phyloP scores from a whole-genome alignment of 192 early-diverging fungal genomes.

The Rhizophagus prolifer region DNA sequence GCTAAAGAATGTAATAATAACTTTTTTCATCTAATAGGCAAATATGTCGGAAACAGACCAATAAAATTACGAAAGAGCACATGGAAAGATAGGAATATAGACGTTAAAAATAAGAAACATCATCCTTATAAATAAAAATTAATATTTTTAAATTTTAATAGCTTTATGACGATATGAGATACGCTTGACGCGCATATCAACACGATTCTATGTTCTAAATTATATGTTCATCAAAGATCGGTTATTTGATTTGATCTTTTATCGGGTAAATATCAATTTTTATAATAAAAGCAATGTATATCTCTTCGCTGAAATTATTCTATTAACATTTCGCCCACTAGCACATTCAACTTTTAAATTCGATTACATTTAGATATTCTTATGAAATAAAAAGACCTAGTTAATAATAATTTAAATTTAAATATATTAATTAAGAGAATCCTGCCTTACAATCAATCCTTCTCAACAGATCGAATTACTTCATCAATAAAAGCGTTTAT shows the following conservation, averaged over 20 bases:
- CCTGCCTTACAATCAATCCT: neutral
- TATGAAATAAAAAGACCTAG: too few relatives aligned
- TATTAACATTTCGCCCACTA: too few relatives aligned
- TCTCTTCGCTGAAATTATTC: too few relatives aligned
- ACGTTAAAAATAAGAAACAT: constrained; percentile 44
- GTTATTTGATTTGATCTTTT: too few relatives aligned
- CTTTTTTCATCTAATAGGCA: constrained; percentile 54
- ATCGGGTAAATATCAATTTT: too few relatives aligned
- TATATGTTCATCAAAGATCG: neutral
- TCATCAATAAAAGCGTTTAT: neutral
- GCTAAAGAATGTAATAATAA: neutral
- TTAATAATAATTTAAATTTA: too few relatives aligned
- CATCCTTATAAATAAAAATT: constrained; percentile 28
- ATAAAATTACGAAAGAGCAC: constrained; percentile 91
- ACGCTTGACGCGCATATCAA: neutral
- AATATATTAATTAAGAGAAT: neutral
- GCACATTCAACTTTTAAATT: too few relatives aligned
- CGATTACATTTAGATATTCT: too few relatives aligned
- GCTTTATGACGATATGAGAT: neutral
- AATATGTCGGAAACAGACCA: constrained; percentile 93
- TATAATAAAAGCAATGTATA: too few relatives aligned
- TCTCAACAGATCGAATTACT: neutral
- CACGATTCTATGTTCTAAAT: neutral
- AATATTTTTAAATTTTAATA: neutral
- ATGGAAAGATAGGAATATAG: constrained; percentile 88